These are phyloP conservation scores for Inosperma sp. DNA, from an alignment of 768 basidiomycete genomes.

Conservation along the genomic window DNA sequence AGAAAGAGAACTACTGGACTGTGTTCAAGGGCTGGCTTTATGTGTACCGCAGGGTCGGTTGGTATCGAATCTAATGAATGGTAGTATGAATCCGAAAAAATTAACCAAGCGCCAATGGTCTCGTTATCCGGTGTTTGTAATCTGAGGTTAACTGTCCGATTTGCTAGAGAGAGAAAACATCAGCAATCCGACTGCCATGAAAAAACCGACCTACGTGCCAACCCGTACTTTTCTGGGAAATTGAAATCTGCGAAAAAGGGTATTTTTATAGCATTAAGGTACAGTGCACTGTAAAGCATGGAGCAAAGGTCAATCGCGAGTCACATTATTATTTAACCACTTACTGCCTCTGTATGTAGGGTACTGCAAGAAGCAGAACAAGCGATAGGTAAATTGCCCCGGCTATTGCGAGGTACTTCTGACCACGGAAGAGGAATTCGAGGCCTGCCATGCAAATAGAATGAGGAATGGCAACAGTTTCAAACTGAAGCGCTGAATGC, in stretches of 20 bases:
- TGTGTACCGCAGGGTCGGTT: conserved; percentile 34
- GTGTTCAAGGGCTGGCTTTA: conserved; percentile 48
- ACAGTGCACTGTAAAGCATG: conserved; percentile 35
- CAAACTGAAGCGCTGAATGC: too few relatives aligned
- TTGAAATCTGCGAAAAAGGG: conserved; percentile 63
- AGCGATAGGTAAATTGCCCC: conserved; percentile 51
- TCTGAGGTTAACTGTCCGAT: conserved; percentile 69
- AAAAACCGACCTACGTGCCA: conserved; percentile 64
- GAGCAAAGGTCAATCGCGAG: conserved; percentile 1
- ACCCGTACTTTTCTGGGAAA: conserved; percentile 70
- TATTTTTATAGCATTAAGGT: conserved; percentile 59
- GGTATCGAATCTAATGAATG: conserved; percentile 42
- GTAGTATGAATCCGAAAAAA: conserved; percentile 64
- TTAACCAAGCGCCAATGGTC: conserved; percentile 81
- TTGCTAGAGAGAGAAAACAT: conserved; percentile 41
- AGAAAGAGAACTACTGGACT: conserved; percentile 82
- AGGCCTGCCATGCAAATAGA: too few relatives aligned
- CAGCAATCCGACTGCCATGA: background rate
- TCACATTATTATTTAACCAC: conserved; percentile 25
- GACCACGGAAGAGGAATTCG: conserved; percentile 24
- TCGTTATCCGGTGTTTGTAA: conserved; percentile 74
- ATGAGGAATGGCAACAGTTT: too few relatives aligned
- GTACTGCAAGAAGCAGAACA: conserved; percentile 52
- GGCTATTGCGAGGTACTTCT: conserved; percentile 33
- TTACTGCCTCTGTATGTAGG: conserved; percentile 67